Evolutionary conservation across 1,139 yeast species (phyloP).

Genomic region (Yamadazyma triangularis): DNA sequence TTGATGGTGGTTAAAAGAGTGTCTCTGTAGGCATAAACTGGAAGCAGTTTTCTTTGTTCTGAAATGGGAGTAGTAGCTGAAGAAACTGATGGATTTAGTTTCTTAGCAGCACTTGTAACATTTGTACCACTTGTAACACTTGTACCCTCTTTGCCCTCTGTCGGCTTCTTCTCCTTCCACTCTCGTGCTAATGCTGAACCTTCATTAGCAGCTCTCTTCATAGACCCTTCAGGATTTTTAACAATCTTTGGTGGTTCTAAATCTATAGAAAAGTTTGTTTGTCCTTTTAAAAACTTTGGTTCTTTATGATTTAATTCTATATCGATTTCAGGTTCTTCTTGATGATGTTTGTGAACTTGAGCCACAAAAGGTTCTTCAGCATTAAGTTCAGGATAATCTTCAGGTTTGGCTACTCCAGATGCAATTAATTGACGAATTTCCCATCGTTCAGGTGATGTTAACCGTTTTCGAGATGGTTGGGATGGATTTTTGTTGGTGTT

Average conservation of each 20-base stretch:
- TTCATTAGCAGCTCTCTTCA: constrained; percentile 68
- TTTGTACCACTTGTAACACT: constrained; percentile 1
- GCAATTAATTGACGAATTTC: constrained; percentile 80
- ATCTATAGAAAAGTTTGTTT: constrained; percentile 24
- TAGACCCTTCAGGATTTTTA: constrained; percentile 74
- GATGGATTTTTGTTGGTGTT: neutral
- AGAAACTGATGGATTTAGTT: constrained; percentile 43
- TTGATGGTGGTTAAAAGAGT: constrained; percentile 54
- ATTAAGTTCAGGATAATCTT: constrained; percentile 65
- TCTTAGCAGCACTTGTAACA: constrained; percentile 45
- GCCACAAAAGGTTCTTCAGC: constrained; percentile 31
- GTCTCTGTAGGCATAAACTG: constrained; percentile 63
- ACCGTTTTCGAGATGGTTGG: constrained; percentile 39
- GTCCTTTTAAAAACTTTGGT: constrained; percentile 71
- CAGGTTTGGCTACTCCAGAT: constrained; percentile 66
- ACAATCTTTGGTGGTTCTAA: constrained; percentile 53
- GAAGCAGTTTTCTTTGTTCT: constrained; percentile 66
- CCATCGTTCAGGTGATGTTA: constrained; percentile 89
- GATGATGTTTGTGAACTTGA: constrained; percentile 16
- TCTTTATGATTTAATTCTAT: constrained; percentile 67
- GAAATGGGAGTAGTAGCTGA: too few relatives aligned
- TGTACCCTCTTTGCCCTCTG: constrained; percentile 11
- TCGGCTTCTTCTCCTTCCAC: constrained; percentile 52
- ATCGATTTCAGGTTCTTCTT: constrained; percentile 57
- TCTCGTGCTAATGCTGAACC: constrained; percentile 72